Evolutionary conservation across 108 stramenopile genomes (phyloP), one percentile per base, ranked within the genome.

Genomic region (Parietichytrium sp.): DNA sequence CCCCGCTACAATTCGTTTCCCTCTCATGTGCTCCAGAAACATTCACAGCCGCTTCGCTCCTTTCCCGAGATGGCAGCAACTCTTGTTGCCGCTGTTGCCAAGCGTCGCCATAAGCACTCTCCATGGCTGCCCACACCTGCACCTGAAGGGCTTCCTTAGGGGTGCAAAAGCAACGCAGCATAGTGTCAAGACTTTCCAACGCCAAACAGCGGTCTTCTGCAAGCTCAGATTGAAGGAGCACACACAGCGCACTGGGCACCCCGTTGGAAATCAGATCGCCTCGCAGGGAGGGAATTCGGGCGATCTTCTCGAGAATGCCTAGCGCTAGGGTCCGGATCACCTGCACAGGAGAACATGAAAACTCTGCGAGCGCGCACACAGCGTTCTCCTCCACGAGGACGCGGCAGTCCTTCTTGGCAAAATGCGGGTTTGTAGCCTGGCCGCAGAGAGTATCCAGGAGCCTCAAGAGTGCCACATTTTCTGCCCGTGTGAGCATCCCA

Each of bases 151-250:
- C n/a, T n/a, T n/a, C n/a, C n/a, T n/a, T n/a, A n/a, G n/a, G n/a
- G n/a, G n/a, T n/a, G n/a, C n/a, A n/a, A n/a, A n/a, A n/a, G n/a
- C n/a, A n/a, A n/a, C n/a, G n/a, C n/a, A n/a, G n/a, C n/a, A n/a
- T n/a, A n/a, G n/a, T n/a, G 42, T 72, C 61, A 7, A 42, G 38
- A 27, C 36, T 20, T 27, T 72, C 61, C 38, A 72, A n/a, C 10
- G 61, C 61, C 61, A 72, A 45, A 42, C 61, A 72, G 20, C 61
- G 61, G 20, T 72, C 61, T 42, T 72, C 61, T 33, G 45, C 61
- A 25, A 72, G 61, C 10, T 72, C 61, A n/a, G 61, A 72, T 8
- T 25, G 61, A 33, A 72, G 20, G 20, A 72, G 61, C 13, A 72
- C 42, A 18, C 61, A 10, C 10, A 72, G 42, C 1, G 45, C 8